phyloP scores from a whole-genome alignment of 2,329 filamentous ascomycete species.

The Ceratocystis alfenasii region DNA sequence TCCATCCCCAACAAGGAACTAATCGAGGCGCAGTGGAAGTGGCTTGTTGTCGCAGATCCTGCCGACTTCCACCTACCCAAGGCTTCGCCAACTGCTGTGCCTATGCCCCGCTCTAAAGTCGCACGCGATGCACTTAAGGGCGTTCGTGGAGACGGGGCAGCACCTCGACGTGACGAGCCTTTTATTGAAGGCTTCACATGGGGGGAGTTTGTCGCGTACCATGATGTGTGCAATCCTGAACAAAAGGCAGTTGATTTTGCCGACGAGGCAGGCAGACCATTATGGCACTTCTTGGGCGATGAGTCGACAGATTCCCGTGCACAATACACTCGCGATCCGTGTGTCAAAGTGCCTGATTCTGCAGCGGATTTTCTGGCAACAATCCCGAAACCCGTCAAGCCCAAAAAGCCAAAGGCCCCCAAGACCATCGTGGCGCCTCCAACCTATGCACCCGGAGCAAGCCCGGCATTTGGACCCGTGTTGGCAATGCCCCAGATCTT shows the following conservation, averaged over 20 bases:
- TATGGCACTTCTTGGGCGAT: slow-evolving; percentile 82
- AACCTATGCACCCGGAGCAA: background rate
- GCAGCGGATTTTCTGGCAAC: slow-evolving; percentile 64
- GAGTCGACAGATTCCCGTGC: slow-evolving; percentile 81
- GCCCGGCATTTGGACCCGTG: background rate
- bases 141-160: slow-evolving; percentile 48
- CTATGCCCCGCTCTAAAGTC: slow-evolving; percentile 52
- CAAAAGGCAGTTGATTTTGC: slow-evolving; percentile 16
- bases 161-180: slow-evolving; percentile 51
- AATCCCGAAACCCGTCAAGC: slow-evolving; percentile 42
- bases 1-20: slow-evolving; percentile 70
- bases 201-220: slow-evolving; percentile 65
- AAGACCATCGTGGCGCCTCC: background rate
- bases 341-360: slow-evolving; percentile 47
- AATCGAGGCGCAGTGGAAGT: slow-evolving; percentile 75
- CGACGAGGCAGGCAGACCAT: slow-evolving; percentile 35
- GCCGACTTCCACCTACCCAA: slow-evolving; percentile 61
- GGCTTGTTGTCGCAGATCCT: slow-evolving; percentile 60
- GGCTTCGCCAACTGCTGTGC: slow-evolving; percentile 59
- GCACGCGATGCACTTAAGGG: slow-evolving; percentile 50
- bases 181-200: slow-evolving; percentile 60
- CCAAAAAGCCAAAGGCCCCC: slow-evolving; percentile 24
- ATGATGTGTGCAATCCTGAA: slow-evolving; percentile 28
- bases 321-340: slow-evolving; percentile 74
- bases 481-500: background rate